Conservation (phyloP, 371 early-diverging fungal genomes). For the Syncephalis fuscata region DNA sequence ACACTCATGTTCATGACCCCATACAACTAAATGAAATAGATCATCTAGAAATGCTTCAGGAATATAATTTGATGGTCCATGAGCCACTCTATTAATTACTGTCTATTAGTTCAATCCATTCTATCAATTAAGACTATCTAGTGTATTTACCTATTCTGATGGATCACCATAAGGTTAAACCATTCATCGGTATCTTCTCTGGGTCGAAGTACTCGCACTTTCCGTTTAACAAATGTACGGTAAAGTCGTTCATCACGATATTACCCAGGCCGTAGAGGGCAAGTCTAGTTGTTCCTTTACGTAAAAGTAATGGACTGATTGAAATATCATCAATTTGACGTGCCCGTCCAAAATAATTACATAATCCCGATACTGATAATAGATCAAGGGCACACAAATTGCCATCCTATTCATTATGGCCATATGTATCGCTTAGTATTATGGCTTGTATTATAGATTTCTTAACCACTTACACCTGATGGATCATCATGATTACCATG, state of each 20-base stretch:
- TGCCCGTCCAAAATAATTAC: slow-evolving; percentile 93
- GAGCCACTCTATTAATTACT: slow-evolving; percentile 32
- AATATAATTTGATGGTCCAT: slow-evolving; percentile 73
- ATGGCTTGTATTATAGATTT: not conserved
- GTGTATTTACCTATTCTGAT: slow-evolving; percentile 19
- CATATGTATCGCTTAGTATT: not conserved
- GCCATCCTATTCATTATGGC: slow-evolving; percentile 23
- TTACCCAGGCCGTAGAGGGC: slow-evolving; percentile 95
- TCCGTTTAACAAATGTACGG: slow-evolving; percentile 59
- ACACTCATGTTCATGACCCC: slow-evolving; percentile 99
- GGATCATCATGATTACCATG: slow-evolving; percentile 99
- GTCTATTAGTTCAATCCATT: not conserved
- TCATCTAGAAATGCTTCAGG: slow-evolving; percentile 75
- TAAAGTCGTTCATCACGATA: slow-evolving; percentile 88
- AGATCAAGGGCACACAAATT: slow-evolving; percentile 78
- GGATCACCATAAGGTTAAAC: slow-evolving; percentile 26
- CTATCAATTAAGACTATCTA: slow-evolving; percentile 1
- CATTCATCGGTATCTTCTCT: slow-evolving; percentile 26
- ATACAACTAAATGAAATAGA: slow-evolving; percentile 83
- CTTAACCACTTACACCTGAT: slow-evolving; percentile 36
- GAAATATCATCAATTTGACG: slow-evolving; percentile 54
- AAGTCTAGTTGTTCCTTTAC: slow-evolving; percentile 59
- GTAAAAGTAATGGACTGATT: slow-evolving; percentile 65
- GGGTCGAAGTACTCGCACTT: slow-evolving; percentile 62
- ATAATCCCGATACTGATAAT: slow-evolving; percentile 62